Base-by-base conservation (phyloP, 2,329 filamentous ascomycete species). In the Stachybotrys chlorohalonatus region DNA sequence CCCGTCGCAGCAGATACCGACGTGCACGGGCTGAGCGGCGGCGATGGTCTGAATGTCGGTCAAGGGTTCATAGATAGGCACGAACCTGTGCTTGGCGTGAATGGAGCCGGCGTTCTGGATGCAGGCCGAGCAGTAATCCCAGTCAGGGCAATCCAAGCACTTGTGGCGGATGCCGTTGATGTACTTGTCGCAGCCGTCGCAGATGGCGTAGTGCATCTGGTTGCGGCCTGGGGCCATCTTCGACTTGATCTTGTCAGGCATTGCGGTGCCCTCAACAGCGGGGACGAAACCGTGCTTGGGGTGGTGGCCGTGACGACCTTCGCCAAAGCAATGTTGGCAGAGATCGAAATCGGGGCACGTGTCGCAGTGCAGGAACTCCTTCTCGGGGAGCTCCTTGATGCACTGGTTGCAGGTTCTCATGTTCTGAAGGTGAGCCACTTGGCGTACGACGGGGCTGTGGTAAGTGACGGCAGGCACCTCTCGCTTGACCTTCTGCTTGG, bases 121-220 rank as follows among this genome's bases (percentile, higher is more conserved):
- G 72, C 95, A 99, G 8, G 82, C 76, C 30, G 81, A 79, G 77
- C 94, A 99, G 74, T 89, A 97, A 66, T 99, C 94, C 88, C 90
- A 99, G 71, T 99, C 94, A 48, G 95, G 94, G 76, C 94, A 99
- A 68, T 90, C 86, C 60, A 97, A 79, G 70, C 94, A 99, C 80
- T 99, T 99, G 82, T 97, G 87, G 62, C 94, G 93, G 55, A 96
- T 80, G 63, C 94, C 95, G 62, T 81, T 79, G 64, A 99, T 94
- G 69, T 84, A 85, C 79, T 85, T 87, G 64, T 97, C 89, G 70
- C 95, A 99, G 47, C 90, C 90, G 75, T 99, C 94, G 67, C 94
- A 99, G 60, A 96, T 85, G 57, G 95, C 94, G 56, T 89, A 85
- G 74, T 99, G 94, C 57, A 81, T 78, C 64, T 85, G 80, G 69